Percentiles rank a stretch among this genome's conserved stretches.
Evolutionary conservation across 2,329 filamentous ascomycete species (phyloP).

Genomic region (Paecilomyces sp.): DNA sequence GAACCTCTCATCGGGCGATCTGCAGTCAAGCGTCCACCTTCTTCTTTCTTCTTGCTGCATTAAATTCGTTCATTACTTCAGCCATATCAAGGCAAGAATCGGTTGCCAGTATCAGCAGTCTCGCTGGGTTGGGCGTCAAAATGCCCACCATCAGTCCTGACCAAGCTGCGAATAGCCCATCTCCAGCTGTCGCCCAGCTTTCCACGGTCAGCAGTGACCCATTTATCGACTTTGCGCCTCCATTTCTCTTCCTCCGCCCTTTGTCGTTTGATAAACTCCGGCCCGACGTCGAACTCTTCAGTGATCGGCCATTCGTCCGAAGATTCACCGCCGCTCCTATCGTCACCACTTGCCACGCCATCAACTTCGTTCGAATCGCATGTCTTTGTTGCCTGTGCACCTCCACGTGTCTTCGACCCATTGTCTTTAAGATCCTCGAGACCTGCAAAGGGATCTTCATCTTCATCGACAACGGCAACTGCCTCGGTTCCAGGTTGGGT

Average conservation of each 20-base stretch:
- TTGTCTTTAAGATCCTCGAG: constrained; percentile 85
- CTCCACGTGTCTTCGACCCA: constrained; percentile 7
- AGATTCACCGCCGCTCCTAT: constrained; percentile 37
- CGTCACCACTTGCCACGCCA: constrained; percentile 25
- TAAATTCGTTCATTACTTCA: neutral
- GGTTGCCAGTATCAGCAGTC: neutral
- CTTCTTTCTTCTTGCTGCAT: neutral
- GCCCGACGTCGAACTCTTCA: constrained; percentile 96
- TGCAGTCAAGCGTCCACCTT: neutral
- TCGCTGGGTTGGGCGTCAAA: neutral
- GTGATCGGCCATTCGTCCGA: constrained; percentile 76
- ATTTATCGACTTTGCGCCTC: constrained; percentile 79
- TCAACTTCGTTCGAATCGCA: constrained; percentile 18
- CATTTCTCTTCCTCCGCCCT: constrained; percentile 87
- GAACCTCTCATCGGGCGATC: neutral
- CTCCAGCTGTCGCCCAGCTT: constrained; percentile 55
- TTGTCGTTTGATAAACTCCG: constrained; percentile 83
- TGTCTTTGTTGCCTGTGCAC: constrained; percentile 13
- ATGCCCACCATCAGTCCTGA: constrained; percentile 16
- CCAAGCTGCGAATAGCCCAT: constrained; percentile 60
- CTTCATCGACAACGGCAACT: constrained; percentile 60
- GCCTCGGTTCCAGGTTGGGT: constrained; percentile 28
- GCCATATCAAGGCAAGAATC: neutral
- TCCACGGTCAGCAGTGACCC: constrained; percentile 58
- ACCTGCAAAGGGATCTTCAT: constrained; percentile 89